Conservation (phyloP, 257 asterid genomes). For the Salvia splendens region DNA sequence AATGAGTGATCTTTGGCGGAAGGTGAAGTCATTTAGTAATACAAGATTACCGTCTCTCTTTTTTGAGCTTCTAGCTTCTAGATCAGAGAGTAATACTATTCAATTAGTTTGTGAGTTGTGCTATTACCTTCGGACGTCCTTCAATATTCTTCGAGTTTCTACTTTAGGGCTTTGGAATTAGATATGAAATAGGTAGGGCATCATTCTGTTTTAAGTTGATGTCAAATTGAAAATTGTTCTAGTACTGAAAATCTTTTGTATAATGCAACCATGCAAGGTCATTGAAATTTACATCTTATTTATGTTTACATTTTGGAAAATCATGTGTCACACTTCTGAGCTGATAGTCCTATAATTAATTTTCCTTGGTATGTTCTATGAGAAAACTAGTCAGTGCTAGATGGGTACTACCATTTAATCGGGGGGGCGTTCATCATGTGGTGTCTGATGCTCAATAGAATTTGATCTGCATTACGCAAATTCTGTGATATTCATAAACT, state of each 20-base stretch:
- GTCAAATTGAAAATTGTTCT: background rate
- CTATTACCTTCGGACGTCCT: slow-evolving; percentile 2
- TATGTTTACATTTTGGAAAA: background rate
- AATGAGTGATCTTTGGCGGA: too few species aligned
- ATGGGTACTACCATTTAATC: background rate
- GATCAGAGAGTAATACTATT: too few species aligned
- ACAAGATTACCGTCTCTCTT: too few species aligned
- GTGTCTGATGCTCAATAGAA: slow-evolving; percentile 1
- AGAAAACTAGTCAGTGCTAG: too few species aligned
- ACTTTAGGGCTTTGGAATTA: background rate
- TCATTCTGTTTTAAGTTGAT: background rate
- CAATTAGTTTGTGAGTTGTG: background rate
- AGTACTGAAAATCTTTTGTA: background rate
- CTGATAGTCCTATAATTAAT: slow-evolving; percentile 5
- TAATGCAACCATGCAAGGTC: background rate
- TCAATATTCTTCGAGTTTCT: slow-evolving; percentile 2
- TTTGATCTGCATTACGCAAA: background rate
- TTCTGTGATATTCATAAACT: too few species aligned
- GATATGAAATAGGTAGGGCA: slow-evolving; percentile 1
- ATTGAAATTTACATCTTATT: background rate
- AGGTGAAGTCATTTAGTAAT: too few species aligned
- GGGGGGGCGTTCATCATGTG: slow-evolving; percentile 5
- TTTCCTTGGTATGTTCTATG: background rate
- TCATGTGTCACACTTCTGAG: background rate
- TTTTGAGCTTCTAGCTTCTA: too few species aligned